Evolutionary conservation across 805 yeast genomes (phyloP).

Genomic region (Lipomyces japonicus): DNA sequence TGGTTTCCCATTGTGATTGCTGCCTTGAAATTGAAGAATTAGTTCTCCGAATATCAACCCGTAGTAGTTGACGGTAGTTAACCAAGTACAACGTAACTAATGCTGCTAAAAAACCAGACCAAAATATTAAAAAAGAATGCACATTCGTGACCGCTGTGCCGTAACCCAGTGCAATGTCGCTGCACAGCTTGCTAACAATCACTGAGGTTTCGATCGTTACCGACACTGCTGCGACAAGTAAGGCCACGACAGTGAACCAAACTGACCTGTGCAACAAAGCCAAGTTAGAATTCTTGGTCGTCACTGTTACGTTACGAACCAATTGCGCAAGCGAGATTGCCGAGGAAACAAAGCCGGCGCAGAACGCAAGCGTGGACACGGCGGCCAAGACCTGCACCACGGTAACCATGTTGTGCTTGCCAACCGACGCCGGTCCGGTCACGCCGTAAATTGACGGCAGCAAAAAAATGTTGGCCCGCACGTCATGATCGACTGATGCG

Average conservation of each 20-base stretch:
- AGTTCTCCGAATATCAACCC: not conserved
- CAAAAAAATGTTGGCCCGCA: slow-evolving; percentile 16
- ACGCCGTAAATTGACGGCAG: slow-evolving; percentile 11
- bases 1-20: too few relatives aligned
- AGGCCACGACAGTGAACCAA: not conserved
- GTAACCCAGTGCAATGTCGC: slow-evolving; percentile 10
- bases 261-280: too few relatives aligned
- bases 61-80: not conserved
- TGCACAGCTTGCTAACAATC: slow-evolving; percentile 5
- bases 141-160: slow-evolving; percentile 2
- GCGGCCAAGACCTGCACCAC: slow-evolving; percentile 11
- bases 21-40: not conserved
- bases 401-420: not conserved
- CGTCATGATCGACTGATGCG: slow-evolving; percentile 5
- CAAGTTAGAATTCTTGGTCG: not conserved
- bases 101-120: slow-evolving; percentile 1
- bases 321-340: not conserved
- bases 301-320: not conserved
- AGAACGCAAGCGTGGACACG: slow-evolving; percentile 4
- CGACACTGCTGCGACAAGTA: slow-evolving; percentile 8
- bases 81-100: not conserved
- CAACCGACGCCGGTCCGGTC: not conserved
- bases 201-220: not conserved
- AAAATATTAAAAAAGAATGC: not conserved
- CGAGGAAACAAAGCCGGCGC: slow-evolving; percentile 11